Evolutionary conservation across 345 rosid genomes (phyloP).

Genomic region (Gossypium raimondii): DNA sequence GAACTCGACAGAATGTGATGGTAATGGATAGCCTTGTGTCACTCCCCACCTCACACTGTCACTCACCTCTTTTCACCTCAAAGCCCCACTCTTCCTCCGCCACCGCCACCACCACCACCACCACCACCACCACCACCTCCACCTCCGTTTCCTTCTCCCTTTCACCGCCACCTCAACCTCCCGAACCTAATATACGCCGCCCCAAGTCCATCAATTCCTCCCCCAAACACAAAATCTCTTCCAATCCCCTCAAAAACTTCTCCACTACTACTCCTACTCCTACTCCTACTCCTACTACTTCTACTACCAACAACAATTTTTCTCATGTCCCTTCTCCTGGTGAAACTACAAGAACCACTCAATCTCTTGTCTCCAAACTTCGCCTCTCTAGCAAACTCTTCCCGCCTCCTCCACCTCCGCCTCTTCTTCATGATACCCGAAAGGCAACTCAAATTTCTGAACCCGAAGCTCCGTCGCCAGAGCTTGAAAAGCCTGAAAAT

Average conservation of each 20-base stretch:
- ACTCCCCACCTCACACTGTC: slow-evolving; percentile 37
- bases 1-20: slow-evolving; percentile 21
- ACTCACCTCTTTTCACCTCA: slow-evolving; percentile 9
- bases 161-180: slow-evolving; percentile 33
- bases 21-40: slow-evolving; percentile 31
- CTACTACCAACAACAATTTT: slow-evolving; percentile 6
- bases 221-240: slow-evolving; percentile 25
- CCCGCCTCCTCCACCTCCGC: slow-evolving; percentile 49
- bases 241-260: slow-evolving; percentile 60
- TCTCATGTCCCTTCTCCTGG: slow-evolving; percentile 3
- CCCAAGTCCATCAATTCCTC: slow-evolving; percentile 40
- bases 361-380: slow-evolving; percentile 57
- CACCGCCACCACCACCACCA: slow-evolving; percentile 15
- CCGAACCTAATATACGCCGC: slow-evolving; percentile 53
- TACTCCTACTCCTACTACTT: slow-evolving; percentile 7
- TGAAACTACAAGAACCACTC: not conserved
- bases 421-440: slow-evolving; percentile 23
- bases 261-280: slow-evolving; percentile 14
- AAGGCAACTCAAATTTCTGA: slow-evolving; percentile 22
- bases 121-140: slow-evolving; percentile 1
- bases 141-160: slow-evolving; percentile 45
- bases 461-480: slow-evolving; percentile 27
- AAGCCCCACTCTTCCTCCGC: slow-evolving; percentile 27
- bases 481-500: slow-evolving; percentile 19
- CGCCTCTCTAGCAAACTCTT: slow-evolving; percentile 72